These are phyloP conservation scores for Pichia sp. DNA, from an alignment of 1,139 yeast genomes.

Conservation along the genomic window DNA sequence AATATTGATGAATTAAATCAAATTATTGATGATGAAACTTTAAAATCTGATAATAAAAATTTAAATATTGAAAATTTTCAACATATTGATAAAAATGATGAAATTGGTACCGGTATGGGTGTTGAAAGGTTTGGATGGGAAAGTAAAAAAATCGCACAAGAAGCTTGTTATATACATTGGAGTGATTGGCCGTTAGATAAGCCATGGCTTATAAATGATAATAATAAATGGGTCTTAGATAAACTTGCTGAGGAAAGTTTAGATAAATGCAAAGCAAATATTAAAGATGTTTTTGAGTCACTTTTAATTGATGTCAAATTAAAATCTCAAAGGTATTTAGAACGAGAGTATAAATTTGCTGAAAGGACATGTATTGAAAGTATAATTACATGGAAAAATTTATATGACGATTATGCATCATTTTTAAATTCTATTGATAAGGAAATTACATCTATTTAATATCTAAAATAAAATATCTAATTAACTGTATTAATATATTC, in stretches of 20 bases:
- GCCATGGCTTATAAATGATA: conserved; percentile 27
- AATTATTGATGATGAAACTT: not conserved
- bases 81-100: conserved; percentile 1
- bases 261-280: not conserved
- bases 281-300: conserved; percentile 9
- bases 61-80: no score
- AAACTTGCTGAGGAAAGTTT: conserved; percentile 11
- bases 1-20: conserved; percentile 1
- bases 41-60: not conserved
- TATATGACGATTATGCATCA: conserved; percentile 21
- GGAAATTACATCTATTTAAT: no score
- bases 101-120: conserved; percentile 10
- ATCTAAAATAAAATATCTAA: no score
- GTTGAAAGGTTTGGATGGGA: conserved; percentile 25
- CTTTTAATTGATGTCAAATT: not conserved
- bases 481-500: conserved; percentile 10
- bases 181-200: conserved; percentile 31
- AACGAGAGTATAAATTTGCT: conserved; percentile 6
- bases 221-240: conserved; percentile 7
- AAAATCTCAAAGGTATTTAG: not conserved
- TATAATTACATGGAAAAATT: conserved; percentile 24
- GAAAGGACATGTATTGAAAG: conserved; percentile 10
- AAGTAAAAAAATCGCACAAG: conserved; percentile 25
- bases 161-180: conserved; percentile 29
- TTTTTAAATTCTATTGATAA: not conserved